Percentiles rank a stretch among this genome's conserved stretches.
These are phyloP conservation scores for Allium fistulosum DNA, from an alignment of 106 monocot species.

Conservation along the genomic window DNA sequence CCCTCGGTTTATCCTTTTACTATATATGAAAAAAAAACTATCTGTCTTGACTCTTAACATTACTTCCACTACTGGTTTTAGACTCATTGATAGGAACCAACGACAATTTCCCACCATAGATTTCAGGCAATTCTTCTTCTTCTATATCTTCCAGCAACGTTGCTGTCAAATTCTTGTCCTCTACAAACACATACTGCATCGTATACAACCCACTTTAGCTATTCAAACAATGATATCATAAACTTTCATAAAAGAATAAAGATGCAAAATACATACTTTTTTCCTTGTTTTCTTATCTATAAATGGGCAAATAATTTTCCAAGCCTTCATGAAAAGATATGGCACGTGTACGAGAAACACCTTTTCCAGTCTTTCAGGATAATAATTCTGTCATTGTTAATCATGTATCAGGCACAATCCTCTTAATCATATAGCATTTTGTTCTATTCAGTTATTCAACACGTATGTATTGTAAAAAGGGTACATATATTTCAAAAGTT, in stretches of 20 bases:
- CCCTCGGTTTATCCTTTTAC: no score
- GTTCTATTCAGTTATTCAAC: no score
- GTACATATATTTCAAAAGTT: no score
- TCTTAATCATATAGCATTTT: background rate
- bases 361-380: slow-evolving; percentile 37
- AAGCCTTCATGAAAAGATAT: slow-evolving; percentile 61
- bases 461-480: no score
- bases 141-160: slow-evolving; percentile 50
- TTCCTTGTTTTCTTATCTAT: slow-evolving; percentile 68
- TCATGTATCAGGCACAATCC: background rate
- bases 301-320: slow-evolving; percentile 71
- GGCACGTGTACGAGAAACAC: slow-evolving; percentile 61
- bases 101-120: slow-evolving; percentile 56
- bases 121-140: slow-evolving; percentile 55
- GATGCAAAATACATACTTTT: slow-evolving; percentile 23
- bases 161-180: slow-evolving; percentile 39
- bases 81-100: slow-evolving; percentile 10
- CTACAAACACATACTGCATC: slow-evolving; percentile 26
- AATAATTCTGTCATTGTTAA: slow-evolving; percentile 14
- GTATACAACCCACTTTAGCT: no score
- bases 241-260: no score
- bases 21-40: no score
- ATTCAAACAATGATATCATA: no score
- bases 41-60: background rate
- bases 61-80: background rate